Base-by-base conservation (phyloP, 2,329 filamentous ascomycete genomes). In the Chalaropsis thielavioides region DNA sequence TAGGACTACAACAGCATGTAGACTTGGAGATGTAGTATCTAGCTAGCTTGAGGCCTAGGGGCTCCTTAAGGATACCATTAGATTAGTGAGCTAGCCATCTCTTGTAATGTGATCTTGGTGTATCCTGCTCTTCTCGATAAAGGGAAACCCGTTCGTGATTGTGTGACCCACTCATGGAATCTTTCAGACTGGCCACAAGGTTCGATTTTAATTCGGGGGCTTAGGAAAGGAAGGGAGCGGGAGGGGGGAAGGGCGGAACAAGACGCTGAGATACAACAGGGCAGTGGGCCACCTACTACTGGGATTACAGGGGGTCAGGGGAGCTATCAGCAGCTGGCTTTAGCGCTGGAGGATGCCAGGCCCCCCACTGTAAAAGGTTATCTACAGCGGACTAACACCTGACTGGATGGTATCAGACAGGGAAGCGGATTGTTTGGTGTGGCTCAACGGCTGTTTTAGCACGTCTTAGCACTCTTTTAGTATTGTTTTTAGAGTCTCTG, bases 311-410 rank as follows among this genome's bases (percentile, higher is more conserved):
- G 54, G 27, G 54, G 17, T 35, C 54, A 6, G n/a, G 31, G 8
- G 31, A 11, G 27, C 15, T 8, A 5, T 38, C 22, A n/a, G 27
- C 10, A 35, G 54, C 13, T 38, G 24, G 54, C 24, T 58, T 35
- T 27, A 35, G 54, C 27, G 27, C 54, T 10, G n/a, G 11, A 27
- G n/a, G 54, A 38, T 27, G 22, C 13, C 27, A n/a, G n/a, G 54
- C 24, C 17, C 54, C 17, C 54, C 54, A n/a, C 54, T 58, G 54
- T 58, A 58, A 7, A 58, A 58, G 54, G 24, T 58, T 58, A 58
- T 58, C 54, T n/a, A 38, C 31, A 58, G 54, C 10, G 54, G 54
- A 8, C 31, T 31, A 15, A 27, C 27, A 11, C 27, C n/a, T 35
- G n/a, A 11, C 43, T 46, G n/a, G 15, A 5, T 5, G 4, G 15